Percentiles rank a stretch among this genome's conserved stretches.
Evolutionary conservation across 192 early-diverging fungal genomes (phyloP).

Genomic region (Coemansia guatemalensis): DNA sequence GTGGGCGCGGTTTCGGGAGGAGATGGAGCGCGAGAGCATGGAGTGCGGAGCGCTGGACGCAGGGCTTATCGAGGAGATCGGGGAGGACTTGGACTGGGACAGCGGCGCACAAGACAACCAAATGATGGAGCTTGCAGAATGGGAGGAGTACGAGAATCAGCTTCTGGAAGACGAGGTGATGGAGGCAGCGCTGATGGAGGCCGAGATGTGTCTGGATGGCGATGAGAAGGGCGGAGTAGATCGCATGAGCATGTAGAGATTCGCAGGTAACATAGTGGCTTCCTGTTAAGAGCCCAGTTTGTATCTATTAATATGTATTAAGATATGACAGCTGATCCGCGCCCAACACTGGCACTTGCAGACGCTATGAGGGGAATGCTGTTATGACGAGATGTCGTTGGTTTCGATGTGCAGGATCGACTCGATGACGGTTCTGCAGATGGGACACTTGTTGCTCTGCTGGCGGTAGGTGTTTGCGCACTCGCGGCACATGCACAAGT

Average conservation of each 20-base stretch:
- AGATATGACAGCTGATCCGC: neutral
- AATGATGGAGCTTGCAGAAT: conserved; percentile 31
- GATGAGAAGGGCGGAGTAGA: neutral
- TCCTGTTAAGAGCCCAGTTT: neutral
- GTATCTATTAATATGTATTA: neutral
- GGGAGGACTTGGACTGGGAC: conserved; percentile 24
- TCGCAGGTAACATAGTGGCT: neutral
- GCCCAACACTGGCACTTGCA: neutral
- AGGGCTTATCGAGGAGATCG: conserved; percentile 35
- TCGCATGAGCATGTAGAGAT: neutral
- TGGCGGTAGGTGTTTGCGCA: conserved; percentile 69
- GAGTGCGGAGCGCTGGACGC: conserved; percentile 38
- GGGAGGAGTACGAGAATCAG: conserved; percentile 41
- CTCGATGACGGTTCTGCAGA: conserved; percentile 47
- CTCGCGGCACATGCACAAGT: conserved; percentile 74
- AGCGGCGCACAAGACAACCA: conserved; percentile 2
- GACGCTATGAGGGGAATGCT: neutral
- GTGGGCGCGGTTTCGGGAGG: conserved; percentile 39
- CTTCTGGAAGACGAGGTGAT: conserved; percentile 39
- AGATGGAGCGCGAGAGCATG: conserved; percentile 44
- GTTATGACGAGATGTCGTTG: neutral
- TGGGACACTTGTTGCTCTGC: conserved; percentile 55
- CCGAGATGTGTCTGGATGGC: conserved; percentile 16
- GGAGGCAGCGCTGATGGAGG: conserved; percentile 32
- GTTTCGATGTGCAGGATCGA: conserved; percentile 39